Conservation (phyloP, 2,329 filamentous ascomycete species). For the Penicillium concentricum region DNA sequence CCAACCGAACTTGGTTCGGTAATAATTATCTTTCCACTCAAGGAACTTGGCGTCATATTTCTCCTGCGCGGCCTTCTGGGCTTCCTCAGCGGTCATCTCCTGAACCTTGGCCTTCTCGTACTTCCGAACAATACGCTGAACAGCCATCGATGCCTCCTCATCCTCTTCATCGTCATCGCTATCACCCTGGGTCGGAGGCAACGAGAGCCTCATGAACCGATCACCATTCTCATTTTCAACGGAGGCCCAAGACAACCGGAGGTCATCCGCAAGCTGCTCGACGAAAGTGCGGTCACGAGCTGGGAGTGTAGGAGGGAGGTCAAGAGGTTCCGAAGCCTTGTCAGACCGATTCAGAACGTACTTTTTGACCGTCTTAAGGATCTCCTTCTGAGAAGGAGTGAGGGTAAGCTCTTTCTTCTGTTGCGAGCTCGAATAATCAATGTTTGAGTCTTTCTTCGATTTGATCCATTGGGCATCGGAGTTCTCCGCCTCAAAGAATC, state of each 20-base stretch:
- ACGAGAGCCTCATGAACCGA: slow-evolving; percentile 63
- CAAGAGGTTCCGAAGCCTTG: slow-evolving; percentile 57
- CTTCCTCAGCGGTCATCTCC: slow-evolving; percentile 75
- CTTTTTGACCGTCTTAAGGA: slow-evolving; percentile 79
- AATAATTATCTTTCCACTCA: slow-evolving; percentile 94
- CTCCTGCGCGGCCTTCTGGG: slow-evolving; percentile 72
- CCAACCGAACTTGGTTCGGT: slow-evolving; percentile 89
- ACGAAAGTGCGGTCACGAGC: slow-evolving; percentile 91
- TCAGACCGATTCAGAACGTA: slow-evolving; percentile 71
- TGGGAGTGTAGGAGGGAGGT: slow-evolving; percentile 70
- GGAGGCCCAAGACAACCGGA: slow-evolving; percentile 66
- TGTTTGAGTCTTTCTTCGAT: slow-evolving; percentile 73
- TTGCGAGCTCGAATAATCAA: slow-evolving; percentile 61
- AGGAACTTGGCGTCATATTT: slow-evolving; percentile 89
- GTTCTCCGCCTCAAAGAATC: slow-evolving; percentile 90
- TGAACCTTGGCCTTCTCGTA: slow-evolving; percentile 89
- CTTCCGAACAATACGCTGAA: slow-evolving; percentile 79
- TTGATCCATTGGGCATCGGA: slow-evolving; percentile 89
- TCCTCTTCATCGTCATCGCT: slow-evolving; percentile 68
- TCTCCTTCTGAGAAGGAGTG: slow-evolving; percentile 73
- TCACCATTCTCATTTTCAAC: slow-evolving; percentile 64
- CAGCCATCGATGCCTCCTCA: slow-evolving; percentile 78
- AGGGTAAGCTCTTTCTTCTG: slow-evolving; percentile 67
- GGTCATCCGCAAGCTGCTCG: slow-evolving; percentile 73
- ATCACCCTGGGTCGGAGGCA: slow-evolving; percentile 52